These are phyloP conservation scores for Juncus inflexus DNA, from an alignment of 176 grass and related monocot genomes.

Conservation along the genomic window DNA sequence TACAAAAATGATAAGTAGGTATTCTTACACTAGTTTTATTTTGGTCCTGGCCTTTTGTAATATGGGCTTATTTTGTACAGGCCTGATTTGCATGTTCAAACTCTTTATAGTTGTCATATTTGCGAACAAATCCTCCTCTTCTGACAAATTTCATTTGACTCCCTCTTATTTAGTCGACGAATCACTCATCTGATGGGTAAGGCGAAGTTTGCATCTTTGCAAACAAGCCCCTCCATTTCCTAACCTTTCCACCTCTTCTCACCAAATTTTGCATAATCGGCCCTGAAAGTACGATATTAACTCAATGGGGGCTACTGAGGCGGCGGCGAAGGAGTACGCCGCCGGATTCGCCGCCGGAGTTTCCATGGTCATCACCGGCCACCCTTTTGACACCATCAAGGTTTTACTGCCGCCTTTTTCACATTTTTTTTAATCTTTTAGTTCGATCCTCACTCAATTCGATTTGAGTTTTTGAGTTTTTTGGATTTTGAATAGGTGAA, in stretches of 20 bases:
- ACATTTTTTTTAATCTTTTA: background rate
- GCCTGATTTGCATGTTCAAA: too few relatives aligned
- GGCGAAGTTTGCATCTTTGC: constrained; percentile 8
- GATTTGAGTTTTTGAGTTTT: background rate
- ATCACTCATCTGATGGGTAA: background rate
- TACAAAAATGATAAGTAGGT: too few relatives aligned
- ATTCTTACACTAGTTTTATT: too few relatives aligned
- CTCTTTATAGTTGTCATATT: too few relatives aligned
- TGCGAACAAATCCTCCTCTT: background rate
- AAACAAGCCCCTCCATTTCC: background rate
- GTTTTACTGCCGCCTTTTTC: constrained; percentile 9
- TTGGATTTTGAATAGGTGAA: constrained; percentile 51
- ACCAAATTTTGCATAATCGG: constrained; percentile 8
- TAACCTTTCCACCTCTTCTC: background rate
- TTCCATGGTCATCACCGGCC: constrained; percentile 16
- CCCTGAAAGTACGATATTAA: constrained; percentile 1
- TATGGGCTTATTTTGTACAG: too few relatives aligned
- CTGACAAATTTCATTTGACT: background rate
- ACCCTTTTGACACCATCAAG: constrained; percentile 30
- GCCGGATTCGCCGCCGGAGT: constrained; percentile 20
- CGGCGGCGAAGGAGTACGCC: constrained; percentile 24
- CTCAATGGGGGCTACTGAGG: constrained; percentile 17
- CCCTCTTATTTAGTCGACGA: background rate
- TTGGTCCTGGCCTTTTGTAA: too few relatives aligned
- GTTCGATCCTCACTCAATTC: background rate